A percentile compares a stretch with the other conserved stretches of the same genome.
These are phyloP conservation scores for Morella rubra DNA, from an alignment of 306 rosid genomes.

Conservation along the genomic window DNA sequence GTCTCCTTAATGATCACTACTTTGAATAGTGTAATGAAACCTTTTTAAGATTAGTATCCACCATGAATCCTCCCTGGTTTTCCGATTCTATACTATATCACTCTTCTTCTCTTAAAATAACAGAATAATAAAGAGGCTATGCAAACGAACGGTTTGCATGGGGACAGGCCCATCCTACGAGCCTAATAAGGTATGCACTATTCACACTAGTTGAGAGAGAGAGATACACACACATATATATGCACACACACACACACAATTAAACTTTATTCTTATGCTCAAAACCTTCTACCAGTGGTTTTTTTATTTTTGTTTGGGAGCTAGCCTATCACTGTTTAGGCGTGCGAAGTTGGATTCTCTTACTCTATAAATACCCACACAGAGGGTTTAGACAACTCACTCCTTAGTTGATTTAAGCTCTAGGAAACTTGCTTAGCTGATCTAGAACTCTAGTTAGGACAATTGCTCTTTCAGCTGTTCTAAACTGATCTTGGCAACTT, in stretches of 20 bases:
- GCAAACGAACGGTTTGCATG: constrained; percentile 18
- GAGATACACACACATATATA: no score
- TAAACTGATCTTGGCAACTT: background rate
- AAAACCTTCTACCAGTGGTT: no score
- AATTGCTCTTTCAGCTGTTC: background rate
- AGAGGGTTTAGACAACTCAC: background rate
- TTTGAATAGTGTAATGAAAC: background rate
- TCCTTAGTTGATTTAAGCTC: background rate
- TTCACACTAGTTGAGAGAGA: no score
- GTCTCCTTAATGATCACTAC: background rate
- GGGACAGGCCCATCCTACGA: background rate
- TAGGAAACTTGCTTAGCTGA: background rate
- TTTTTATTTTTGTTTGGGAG: no score
- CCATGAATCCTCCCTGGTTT: no score
- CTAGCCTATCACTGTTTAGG: background rate
- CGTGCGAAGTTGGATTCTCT: background rate
- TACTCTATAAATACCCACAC: background rate
- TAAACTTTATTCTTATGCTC: no score
- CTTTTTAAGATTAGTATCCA: background rate
- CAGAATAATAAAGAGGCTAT: background rate
- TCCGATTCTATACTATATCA: no score
- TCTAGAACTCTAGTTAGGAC: background rate
- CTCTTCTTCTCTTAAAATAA: no score
- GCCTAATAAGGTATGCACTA: no score
- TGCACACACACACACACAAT: no score